Evolutionary conservation across 2,329 filamentous ascomycete species (phyloP).

Genomic region (Cucurbitaria berberidis): DNA sequence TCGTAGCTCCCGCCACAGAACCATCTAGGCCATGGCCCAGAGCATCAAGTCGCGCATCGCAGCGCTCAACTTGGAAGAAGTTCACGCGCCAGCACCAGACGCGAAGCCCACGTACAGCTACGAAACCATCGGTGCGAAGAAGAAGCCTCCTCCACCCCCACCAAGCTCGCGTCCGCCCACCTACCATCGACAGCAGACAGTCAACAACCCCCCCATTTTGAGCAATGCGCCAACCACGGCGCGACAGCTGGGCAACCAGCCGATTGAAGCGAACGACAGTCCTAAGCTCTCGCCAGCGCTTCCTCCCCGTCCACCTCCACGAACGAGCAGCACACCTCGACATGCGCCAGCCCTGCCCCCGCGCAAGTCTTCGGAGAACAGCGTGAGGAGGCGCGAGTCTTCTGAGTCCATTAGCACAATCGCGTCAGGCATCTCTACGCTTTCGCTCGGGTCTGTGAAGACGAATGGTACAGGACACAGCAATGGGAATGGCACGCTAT

Average conservation of each 20-base stretch:
- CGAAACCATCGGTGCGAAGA: constrained; percentile 42
- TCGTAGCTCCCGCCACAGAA: constrained; percentile 15
- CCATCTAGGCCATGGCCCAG: constrained; percentile 39
- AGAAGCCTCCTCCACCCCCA: constrained; percentile 48
- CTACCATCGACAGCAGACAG: constrained; percentile 41
- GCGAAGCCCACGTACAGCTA: constrained; percentile 45
- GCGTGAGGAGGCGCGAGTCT: constrained; percentile 41
- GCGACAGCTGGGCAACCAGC: constrained; percentile 49
- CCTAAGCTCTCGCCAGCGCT: constrained; percentile 38
- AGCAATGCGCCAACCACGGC: constrained; percentile 44
- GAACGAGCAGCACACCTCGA: constrained; percentile 50
- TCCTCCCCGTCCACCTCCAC: constrained; percentile 56
- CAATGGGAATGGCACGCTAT: constrained; percentile 41
- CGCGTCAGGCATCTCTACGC: constrained; percentile 54
- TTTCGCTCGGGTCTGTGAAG: constrained; percentile 58
- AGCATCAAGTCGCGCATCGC: constrained; percentile 56
- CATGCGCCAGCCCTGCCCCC: constrained; percentile 53
- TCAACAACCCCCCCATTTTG: constrained; percentile 50
- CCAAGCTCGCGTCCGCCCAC: constrained; percentile 45
- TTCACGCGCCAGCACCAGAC: constrained; percentile 47
- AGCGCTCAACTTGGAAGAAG: constrained; percentile 55
- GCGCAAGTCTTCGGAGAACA: constrained; percentile 51
- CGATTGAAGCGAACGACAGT: constrained; percentile 26
- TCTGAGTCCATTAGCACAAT: constrained; percentile 60
- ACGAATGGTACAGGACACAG: constrained; percentile 46